Conservation (phyloP, 768 basidiomycete species). For the Podaxis pistillaris region DNA sequence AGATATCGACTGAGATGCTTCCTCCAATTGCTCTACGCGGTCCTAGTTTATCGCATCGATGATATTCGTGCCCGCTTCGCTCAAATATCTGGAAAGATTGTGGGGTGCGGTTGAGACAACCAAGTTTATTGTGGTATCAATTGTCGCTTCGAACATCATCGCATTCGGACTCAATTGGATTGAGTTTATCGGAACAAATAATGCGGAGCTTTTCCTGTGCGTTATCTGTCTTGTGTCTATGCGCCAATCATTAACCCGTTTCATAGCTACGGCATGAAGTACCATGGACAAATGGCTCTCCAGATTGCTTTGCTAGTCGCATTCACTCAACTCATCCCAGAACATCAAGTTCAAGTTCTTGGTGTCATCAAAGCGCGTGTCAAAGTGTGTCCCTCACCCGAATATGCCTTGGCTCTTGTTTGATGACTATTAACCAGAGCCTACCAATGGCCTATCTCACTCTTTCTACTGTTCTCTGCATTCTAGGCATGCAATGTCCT, state of each 20-base stretch:
- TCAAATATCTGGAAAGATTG: slow-evolving; percentile 89
- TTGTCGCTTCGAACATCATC: slow-evolving; percentile 84
- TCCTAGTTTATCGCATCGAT: slow-evolving; percentile 73
- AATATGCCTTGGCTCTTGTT: not conserved
- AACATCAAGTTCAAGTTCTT: slow-evolving; percentile 94
- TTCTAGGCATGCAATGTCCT: slow-evolving; percentile 84
- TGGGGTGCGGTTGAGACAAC: slow-evolving; percentile 88
- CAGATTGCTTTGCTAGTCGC: slow-evolving; percentile 90
- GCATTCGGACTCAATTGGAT: slow-evolving; percentile 88
- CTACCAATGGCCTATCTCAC: slow-evolving; percentile 95
- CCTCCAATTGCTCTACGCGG: slow-evolving; percentile 5
- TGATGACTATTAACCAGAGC: slow-evolving; percentile 44
- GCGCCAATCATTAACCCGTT: not conserved
- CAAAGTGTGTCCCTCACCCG: slow-evolving; percentile 55
- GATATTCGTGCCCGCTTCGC: slow-evolving; percentile 74
- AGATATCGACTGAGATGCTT: slow-evolving; percentile 9
- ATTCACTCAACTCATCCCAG: slow-evolving; percentile 96
- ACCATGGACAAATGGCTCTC: slow-evolving; percentile 91
- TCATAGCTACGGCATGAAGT: slow-evolving; percentile 78
- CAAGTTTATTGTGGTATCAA: slow-evolving; percentile 80
- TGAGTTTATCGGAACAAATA: slow-evolving; percentile 67
- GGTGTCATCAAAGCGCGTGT: slow-evolving; percentile 84
- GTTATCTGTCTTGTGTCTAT: slow-evolving; percentile 24
- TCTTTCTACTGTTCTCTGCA: slow-evolving; percentile 79
- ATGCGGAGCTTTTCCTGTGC: slow-evolving; percentile 77